Percentiles rank a stretch among this genome's conserved stretches.
phyloP scores from a whole-genome alignment of 495 filamentous ascomycete genomes.

The Aspergillus conjunctus region DNA sequence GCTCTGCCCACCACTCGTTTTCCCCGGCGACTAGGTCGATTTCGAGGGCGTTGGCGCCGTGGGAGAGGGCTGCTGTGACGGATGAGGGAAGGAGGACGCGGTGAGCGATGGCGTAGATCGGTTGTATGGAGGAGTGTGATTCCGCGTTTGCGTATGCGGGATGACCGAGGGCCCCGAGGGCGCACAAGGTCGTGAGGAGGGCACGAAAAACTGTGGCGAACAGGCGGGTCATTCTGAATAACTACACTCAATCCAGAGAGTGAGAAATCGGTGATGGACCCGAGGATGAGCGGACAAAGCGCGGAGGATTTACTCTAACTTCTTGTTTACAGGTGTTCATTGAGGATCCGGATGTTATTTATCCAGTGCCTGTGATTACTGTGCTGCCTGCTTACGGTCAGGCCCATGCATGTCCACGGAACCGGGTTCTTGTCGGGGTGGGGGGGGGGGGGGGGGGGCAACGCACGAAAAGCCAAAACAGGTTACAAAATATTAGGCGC shows the following conservation, averaged over 20 bases:
- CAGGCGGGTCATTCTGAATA: not conserved
- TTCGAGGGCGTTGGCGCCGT: constrained; percentile 6
- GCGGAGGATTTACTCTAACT: not conserved
- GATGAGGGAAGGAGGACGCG: not conserved
- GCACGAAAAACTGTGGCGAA: not conserved
- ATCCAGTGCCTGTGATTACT: too few relatives aligned
- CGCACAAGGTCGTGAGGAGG: not conserved
- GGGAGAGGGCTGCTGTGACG: not conserved
- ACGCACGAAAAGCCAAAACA: too few relatives aligned
- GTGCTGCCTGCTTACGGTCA: too few relatives aligned
- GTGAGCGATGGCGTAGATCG: constrained; percentile 9
- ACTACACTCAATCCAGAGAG: not conserved
- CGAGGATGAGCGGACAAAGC: not conserved
- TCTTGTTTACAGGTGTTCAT: too few relatives aligned
- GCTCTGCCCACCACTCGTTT: constrained; percentile 5
- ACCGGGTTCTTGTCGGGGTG: too few relatives aligned
- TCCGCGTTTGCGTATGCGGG: not conserved
- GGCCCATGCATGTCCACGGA: too few relatives aligned
- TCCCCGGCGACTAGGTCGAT: constrained; percentile 1
- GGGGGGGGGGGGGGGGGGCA: too few relatives aligned
- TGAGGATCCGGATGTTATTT: too few relatives aligned
- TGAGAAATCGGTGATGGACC: not conserved
- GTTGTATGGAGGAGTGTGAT: constrained; percentile 1
- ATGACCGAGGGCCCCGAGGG: not conserved
- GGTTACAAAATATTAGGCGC: too few relatives aligned